Percentiles rank a stretch among this genome's conserved stretches.
phyloP scores from a whole-genome alignment of 2,329 filamentous ascomycete species.

The Aspergillus tubingensis region DNA sequence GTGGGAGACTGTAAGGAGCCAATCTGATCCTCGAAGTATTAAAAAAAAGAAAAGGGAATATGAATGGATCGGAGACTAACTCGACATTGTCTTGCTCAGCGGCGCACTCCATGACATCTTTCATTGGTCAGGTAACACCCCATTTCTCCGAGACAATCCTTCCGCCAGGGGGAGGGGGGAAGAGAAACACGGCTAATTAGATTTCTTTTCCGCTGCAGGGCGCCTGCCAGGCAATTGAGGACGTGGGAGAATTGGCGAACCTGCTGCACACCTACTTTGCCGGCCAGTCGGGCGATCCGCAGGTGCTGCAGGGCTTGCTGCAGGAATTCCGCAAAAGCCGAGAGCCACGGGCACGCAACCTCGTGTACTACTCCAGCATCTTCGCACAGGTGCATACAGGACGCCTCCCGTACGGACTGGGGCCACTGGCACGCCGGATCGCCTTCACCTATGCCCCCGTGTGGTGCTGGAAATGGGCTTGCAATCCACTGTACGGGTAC shows the following conservation, averaged over 20 bases:
- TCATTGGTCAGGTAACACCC: background rate
- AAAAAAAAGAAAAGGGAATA: too few species aligned
- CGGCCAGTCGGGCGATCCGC: background rate
- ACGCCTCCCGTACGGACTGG: background rate
- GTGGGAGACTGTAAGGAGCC: constrained; percentile 3
- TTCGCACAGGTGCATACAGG: constrained; percentile 5
- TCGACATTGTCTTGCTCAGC: background rate
- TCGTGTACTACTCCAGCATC: background rate
- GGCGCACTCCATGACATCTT: background rate
- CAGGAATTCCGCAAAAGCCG: background rate
- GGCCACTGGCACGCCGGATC: background rate
- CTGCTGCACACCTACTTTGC: background rate
- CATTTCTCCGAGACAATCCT: too few species aligned
- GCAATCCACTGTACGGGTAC: constrained; percentile 3
- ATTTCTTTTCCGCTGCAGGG: background rate
- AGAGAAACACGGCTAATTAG: background rate
- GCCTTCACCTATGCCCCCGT: background rate
- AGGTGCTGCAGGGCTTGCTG: background rate
- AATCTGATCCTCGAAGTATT: background rate
- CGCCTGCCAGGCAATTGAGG: constrained; percentile 10
- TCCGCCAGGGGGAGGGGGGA: too few species aligned
- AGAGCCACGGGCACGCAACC: background rate
- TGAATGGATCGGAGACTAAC: background rate
- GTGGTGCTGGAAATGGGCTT: constrained; percentile 3
- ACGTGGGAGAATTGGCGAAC: constrained; percentile 3